Percentiles rank a stretch among this genome's conserved stretches.
Evolutionary conservation across 2,329 filamentous ascomycete species (phyloP).

Genomic region (Sordariomycetes sp.): DNA sequence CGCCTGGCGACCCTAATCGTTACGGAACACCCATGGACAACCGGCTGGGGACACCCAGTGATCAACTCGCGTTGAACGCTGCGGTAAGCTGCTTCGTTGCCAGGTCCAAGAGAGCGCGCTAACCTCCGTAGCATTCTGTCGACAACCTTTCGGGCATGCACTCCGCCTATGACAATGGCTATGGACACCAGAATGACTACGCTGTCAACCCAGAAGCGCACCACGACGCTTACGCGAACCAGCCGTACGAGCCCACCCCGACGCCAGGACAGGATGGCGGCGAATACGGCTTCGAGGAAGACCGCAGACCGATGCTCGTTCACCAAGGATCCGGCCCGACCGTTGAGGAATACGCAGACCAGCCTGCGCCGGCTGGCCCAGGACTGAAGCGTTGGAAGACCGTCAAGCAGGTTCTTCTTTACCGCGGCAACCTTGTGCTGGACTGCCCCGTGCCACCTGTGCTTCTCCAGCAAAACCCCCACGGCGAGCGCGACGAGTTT

Average conservation of each 20-base stretch:
- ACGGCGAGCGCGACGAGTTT: conserved; percentile 86
- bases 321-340: conserved; percentile 40
- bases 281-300: conserved; percentile 58
- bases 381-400: conserved; percentile 89
- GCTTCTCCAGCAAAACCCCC: conserved; percentile 77
- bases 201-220: conserved; percentile 74
- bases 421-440: conserved; percentile 91
- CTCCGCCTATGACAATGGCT: conserved; percentile 36
- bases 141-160: conserved; percentile 37
- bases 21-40: conserved; percentile 8
- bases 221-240: conserved; percentile 78
- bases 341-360: conserved; percentile 36
- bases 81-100: conserved; percentile 50
- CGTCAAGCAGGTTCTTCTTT: conserved; percentile 95
- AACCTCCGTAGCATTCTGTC: conserved; percentile 35
- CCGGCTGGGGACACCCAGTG: conserved; percentile 52
- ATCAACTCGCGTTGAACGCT: conserved; percentile 74
- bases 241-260: conserved; percentile 66
- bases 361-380: conserved; percentile 21
- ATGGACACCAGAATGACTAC: conserved; percentile 53
- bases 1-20: conserved; percentile 5
- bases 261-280: conserved; percentile 49
- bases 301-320: conserved; percentile 66
- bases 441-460: conserved; percentile 92
- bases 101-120: not conserved